Base-by-base conservation (phyloP, 2,329 filamentous ascomycete genomes). In the Penicillium rolfsii region DNA sequence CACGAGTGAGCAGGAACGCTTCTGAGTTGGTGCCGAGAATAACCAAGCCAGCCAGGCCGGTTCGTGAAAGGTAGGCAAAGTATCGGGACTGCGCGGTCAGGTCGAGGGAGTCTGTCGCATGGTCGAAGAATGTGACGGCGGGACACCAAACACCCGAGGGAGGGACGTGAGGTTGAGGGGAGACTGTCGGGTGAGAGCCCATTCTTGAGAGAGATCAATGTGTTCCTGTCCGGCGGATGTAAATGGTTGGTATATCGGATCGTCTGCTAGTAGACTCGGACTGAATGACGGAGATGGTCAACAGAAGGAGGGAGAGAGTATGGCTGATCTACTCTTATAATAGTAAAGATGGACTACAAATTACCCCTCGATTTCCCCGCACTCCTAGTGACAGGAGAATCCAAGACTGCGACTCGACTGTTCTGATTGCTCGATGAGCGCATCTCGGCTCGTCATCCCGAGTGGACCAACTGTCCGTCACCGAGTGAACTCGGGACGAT, bases 1-100 rank as follows among this genome's bases (percentile, higher is more conserved):
- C 81, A 16, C 83, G 83, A 12, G 84, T 86, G 46, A 85, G 71
- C 14, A 85, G 80, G 70, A 84, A 84, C 19, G 83, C 78, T 68
- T 85, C 83, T 4, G 83, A 81, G 69, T 84, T 85, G 50, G 83
- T 84, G 38, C 83, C 83, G 52, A 84, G 77, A 50, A 84, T 79
- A 24, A 85, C 81, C n/a, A 85, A 76, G 5, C 83, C 83, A 0
- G 79, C 75, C 3, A 85, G 78, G 5, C 82, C 81, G 1, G 81
- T 80, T 52, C 71, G 71, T 14, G 83, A 78, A 30, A 85, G 80
- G 66, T 85, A 82, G 33, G 75, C 61, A 69, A 79, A 85, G 75
- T 85, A 85, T 71, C 80, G 78, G 46, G 76, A 70, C 67, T 85
- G 83, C 5, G 81, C 69, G 8, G 72, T 74, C 28, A 81, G 71